Conservation (phyloP, 2,329 filamentous ascomycete species). For the Xylaria sp. region DNA sequence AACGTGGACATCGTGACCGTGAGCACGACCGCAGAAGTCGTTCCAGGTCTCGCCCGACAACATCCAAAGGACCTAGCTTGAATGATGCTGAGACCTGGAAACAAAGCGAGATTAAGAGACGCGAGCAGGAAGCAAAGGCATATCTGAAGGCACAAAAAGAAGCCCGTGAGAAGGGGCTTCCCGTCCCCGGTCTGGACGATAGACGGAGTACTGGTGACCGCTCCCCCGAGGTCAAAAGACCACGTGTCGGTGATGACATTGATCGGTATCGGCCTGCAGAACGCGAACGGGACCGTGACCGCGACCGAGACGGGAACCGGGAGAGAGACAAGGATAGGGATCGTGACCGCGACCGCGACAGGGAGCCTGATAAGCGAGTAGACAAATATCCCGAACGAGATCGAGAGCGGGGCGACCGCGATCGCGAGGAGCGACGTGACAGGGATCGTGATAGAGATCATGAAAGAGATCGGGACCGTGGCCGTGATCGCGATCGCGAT, state of each 20-base stretch:
- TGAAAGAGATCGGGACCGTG: slow-evolving; percentile 34
- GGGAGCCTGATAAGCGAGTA: slow-evolving; percentile 28
- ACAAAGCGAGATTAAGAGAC: slow-evolving; percentile 69
- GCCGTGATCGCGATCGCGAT: slow-evolving; percentile 31
- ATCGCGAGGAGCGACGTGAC: slow-evolving; percentile 36
- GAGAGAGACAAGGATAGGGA: slow-evolving; percentile 34
- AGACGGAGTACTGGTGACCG: slow-evolving; percentile 58
- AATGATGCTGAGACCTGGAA: slow-evolving; percentile 64
- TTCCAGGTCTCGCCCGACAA: slow-evolving; percentile 56
- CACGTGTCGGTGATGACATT: slow-evolving; percentile 55
- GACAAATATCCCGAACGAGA: slow-evolving; percentile 47
- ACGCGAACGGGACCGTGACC: slow-evolving; percentile 48
- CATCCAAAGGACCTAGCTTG: slow-evolving; percentile 58
- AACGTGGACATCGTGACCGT: slow-evolving; percentile 40
- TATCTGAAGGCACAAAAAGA: slow-evolving; percentile 72
- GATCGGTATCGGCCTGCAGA: slow-evolving; percentile 62
- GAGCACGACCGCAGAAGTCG: slow-evolving; percentile 54
- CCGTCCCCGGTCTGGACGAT: slow-evolving; percentile 68
- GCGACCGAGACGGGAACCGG: slow-evolving; percentile 31
- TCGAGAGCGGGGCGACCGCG: slow-evolving; percentile 54
- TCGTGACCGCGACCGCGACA: slow-evolving; percentile 37
- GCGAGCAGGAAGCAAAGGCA: slow-evolving; percentile 72
- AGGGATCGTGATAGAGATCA: slow-evolving; percentile 37
- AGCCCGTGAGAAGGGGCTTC: slow-evolving; percentile 68
- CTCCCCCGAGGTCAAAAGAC: slow-evolving; percentile 56